These are phyloP conservation scores for Sugiyamaella neomexicana DNA, from an alignment of 1,139 yeast genomes.

Conservation along the genomic window DNA sequence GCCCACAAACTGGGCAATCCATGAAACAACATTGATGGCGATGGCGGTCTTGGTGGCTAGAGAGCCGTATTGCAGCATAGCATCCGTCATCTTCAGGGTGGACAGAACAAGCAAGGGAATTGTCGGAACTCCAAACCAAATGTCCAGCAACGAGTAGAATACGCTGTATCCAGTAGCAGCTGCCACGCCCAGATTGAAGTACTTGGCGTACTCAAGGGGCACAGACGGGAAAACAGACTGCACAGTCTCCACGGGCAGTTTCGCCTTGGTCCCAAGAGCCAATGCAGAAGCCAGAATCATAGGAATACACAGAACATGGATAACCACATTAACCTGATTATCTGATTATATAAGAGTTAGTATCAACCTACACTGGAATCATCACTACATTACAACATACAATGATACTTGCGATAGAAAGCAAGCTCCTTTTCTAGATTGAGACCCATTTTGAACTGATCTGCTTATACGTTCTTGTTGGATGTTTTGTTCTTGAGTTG, in stretches of 20 bases:
- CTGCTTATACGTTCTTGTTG: too few species aligned
- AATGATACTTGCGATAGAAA: conserved; percentile 83
- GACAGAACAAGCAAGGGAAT: conserved; percentile 41
- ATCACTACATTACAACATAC: conserved; percentile 28
- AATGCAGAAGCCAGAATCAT: conserved; percentile 61
- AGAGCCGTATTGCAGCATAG: conserved; percentile 24
- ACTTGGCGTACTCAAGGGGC: conserved; percentile 38
- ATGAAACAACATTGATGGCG: conserved; percentile 52
- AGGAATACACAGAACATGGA: conserved; percentile 83
- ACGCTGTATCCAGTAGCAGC: conserved; percentile 45
- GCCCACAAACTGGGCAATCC: conserved; percentile 90
- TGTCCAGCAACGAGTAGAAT: conserved; percentile 48
- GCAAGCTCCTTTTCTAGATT: conserved; percentile 54
- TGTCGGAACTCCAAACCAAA: conserved; percentile 46
- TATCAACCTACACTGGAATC: neutral
- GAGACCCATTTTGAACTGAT: neutral
- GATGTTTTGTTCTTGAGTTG: too few species aligned
- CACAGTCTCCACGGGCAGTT: conserved; percentile 17
- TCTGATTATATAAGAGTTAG: conserved; percentile 27
- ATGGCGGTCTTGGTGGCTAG: conserved; percentile 35
- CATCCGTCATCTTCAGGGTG: conserved; percentile 31
- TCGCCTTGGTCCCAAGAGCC: conserved; percentile 41
- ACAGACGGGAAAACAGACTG: conserved; percentile 29
- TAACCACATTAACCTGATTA: conserved; percentile 64
- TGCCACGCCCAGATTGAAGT: conserved; percentile 45